Conservation (phyloP, 345 rosid genomes). For the Salix dunnii region DNA sequence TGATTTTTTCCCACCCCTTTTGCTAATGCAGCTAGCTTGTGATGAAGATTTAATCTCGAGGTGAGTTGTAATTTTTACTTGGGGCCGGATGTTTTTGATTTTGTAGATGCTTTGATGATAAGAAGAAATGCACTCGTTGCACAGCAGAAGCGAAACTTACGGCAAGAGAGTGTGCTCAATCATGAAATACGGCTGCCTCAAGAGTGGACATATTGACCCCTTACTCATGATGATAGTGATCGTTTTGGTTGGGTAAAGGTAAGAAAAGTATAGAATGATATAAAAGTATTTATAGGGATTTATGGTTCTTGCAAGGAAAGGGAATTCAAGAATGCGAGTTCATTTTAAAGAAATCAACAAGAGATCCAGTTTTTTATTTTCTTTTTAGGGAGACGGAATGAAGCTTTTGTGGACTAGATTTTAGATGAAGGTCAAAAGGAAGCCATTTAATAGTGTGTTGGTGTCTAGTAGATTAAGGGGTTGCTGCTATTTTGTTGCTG, state of each 20-base stretch:
- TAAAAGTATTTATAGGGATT: background rate
- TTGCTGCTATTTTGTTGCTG: background rate
- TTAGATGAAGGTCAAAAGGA: slow-evolving; percentile 1
- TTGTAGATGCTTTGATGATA: slow-evolving; percentile 44
- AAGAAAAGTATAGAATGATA: background rate
- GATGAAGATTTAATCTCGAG: no score
- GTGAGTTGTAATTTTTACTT: background rate
- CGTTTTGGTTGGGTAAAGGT: background rate
- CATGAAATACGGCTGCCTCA: slow-evolving; percentile 52
- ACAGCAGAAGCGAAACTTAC: slow-evolving; percentile 27
- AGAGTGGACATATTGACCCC: slow-evolving; percentile 57
- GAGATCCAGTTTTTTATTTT: background rate
- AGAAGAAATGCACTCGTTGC: slow-evolving; percentile 26
- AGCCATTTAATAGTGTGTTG: background rate
- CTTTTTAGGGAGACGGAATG: background rate
- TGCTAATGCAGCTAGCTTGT: rapidly evolving
- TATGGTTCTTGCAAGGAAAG: background rate
- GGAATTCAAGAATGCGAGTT: background rate
- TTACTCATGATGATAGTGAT: background rate
- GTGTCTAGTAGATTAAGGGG: background rate
- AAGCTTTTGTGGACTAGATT: background rate
- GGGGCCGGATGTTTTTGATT: background rate
- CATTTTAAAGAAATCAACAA: background rate
- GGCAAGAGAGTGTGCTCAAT: slow-evolving; percentile 20
- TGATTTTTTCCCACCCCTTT: background rate